Conservation (phyloP, 169 alveolate genomes). For the Cryptosporidium sp. region DNA sequence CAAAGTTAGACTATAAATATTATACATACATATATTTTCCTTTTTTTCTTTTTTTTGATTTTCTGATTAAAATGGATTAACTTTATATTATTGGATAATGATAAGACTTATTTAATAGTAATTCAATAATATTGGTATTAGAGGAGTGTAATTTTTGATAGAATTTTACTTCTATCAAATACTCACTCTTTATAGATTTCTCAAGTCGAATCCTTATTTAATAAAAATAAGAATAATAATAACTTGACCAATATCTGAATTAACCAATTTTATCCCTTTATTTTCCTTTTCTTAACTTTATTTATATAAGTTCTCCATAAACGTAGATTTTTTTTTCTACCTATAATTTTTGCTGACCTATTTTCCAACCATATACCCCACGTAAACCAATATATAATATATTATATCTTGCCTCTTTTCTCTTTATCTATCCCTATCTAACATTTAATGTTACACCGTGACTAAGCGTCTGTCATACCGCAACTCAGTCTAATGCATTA, state of each 20-base stretch:
- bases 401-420: slow-evolving; percentile 20
- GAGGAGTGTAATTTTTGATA: not conserved
- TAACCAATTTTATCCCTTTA: not conserved
- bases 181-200: not conserved
- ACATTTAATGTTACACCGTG: slow-evolving; percentile 58
- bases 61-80: too few relatives aligned
- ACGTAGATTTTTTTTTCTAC: not conserved
- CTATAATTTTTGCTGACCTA: not conserved
- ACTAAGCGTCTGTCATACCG: slow-evolving; percentile 75
- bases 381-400: slow-evolving; percentile 22
- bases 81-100: not conserved
- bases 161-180: too few relatives aligned
- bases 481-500: slow-evolving; percentile 74
- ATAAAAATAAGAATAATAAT: not conserved
- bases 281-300: not conserved
- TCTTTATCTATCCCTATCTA: slow-evolving; percentile 64
- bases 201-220: not conserved
- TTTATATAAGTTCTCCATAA: not conserved
- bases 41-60: too few relatives aligned
- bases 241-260: not conserved
- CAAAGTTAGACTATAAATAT: not conserved
- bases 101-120: not conserved
- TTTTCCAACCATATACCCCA: slow-evolving; percentile 53
- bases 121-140: not conserved
- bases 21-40: too few relatives aligned